Base-by-base conservation (phyloP, 2,329 filamentous ascomycete species). In the Cladosporium oxysporum region DNA sequence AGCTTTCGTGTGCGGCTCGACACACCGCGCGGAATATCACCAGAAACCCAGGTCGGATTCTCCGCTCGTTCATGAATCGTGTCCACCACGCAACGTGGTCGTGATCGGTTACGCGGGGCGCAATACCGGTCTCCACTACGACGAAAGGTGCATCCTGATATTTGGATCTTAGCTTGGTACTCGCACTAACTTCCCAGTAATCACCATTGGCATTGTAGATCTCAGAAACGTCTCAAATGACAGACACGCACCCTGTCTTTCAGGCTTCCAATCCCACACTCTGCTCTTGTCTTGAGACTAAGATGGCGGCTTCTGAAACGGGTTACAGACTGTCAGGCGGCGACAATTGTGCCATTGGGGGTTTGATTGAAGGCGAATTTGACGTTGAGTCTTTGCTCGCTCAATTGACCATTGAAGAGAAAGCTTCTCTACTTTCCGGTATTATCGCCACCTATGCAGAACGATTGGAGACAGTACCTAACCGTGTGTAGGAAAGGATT, bases 371-470 rank as follows among this genome's bases (percentile, higher is more conserved):
- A 31, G 63, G 69, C 18, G 68, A 71, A 55, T 74, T 74, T 49
- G 73, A 76, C 57, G 70, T 75, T n/a, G 69, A 74, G 52, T 66
- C 71, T n/a, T 70, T 75, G 28, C 67, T 76, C n/a, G 64, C 66
- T 11, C 66, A 74, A 59, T 69, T 76, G 37, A 75, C 71, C 16
- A 66, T 71, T 18, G 64, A 68, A 28, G 74, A 76, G 63, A 76
- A 76, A 67, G 69, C 72, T 35, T 71, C 73, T 7, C 66, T 76
- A 33, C 68, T 76, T 5, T 71, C 75, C 21, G 75, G 74, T 65
- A 41, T 6, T 89, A 37, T 82, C 93, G 5, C 83, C 94, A 10
- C 89, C 0, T 91, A 91, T 2, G 93, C 91, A 47, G 41, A 21
- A 0, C 88, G 92, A 41, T 93, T 11, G 91, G 3, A 47, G 29